Conservation (phyloP, 1,139 yeast species). For the Diutina catenulata region DNA sequence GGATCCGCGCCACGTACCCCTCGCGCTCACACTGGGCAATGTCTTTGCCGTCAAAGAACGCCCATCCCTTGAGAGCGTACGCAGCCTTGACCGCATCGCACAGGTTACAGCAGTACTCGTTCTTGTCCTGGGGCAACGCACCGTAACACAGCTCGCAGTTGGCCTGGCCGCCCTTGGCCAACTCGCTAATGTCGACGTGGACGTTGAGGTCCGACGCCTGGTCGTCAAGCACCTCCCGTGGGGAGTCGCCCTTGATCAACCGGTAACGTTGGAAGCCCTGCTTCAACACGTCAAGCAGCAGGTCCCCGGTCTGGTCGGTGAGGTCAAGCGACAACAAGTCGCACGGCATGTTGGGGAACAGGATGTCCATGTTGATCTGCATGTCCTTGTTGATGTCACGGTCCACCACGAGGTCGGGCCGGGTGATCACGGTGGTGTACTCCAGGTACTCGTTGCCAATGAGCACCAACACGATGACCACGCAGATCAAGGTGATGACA, state of each 20-base stretch:
- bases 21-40: constrained; percentile 86
- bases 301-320: constrained; percentile 70
- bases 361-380: constrained; percentile 68
- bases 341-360: constrained; percentile 81
- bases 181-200: constrained; percentile 16
- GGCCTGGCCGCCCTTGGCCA: constrained; percentile 13
- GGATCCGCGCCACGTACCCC: constrained; percentile 60
- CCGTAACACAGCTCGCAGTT: constrained; percentile 89
- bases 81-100: constrained; percentile 78
- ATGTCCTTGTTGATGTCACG: constrained; percentile 67
- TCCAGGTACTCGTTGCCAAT: constrained; percentile 66
- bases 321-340: constrained; percentile 37
- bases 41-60: constrained; percentile 75
- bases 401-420: constrained; percentile 85
- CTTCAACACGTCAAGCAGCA: constrained; percentile 58
- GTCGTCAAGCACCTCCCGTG: constrained; percentile 21
- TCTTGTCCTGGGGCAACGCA: constrained; percentile 51
- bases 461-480: constrained; percentile 48
- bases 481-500: constrained; percentile 63
- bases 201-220: constrained; percentile 3
- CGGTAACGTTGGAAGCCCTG: constrained; percentile 67
- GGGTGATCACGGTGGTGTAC: constrained; percentile 51
- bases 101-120: constrained; percentile 66
- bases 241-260: constrained; percentile 24
- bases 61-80: constrained; percentile 73